Evolutionary conservation across 768 basidiomycete species (phyloP).

Genomic region (Crepidotus variabilis): DNA sequence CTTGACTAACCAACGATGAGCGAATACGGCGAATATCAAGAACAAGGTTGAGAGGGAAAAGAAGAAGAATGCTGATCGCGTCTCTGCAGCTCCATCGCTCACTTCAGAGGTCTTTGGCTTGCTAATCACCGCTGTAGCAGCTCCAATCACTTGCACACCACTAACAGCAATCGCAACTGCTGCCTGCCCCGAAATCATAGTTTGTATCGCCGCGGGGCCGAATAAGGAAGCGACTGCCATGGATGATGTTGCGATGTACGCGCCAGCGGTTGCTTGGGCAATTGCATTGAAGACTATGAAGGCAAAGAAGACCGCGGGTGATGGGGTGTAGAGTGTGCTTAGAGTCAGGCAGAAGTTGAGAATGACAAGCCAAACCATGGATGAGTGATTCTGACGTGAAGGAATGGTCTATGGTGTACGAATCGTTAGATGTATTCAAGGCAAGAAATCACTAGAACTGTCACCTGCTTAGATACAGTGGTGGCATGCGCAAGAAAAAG

Average conservation of each 20-base stretch:
- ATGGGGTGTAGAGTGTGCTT: conserved; percentile 57
- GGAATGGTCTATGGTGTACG: conserved; percentile 46
- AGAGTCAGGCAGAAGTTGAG: conserved; percentile 59
- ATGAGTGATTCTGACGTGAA: conserved; percentile 50
- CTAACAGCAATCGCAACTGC: conserved; percentile 83
- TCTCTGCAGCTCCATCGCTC: conserved; percentile 51
- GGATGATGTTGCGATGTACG: conserved; percentile 75
- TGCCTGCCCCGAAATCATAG: conserved; percentile 81
- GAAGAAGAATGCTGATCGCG: conserved; percentile 69
- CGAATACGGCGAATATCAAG: conserved; percentile 47
- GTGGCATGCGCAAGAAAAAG: conserved; percentile 74
- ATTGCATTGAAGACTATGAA: conserved; percentile 63
- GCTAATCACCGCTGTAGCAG: conserved; percentile 52
- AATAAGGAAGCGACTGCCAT: conserved; percentile 81
- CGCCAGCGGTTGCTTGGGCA: conserved; percentile 55
- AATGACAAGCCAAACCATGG: conserved; percentile 46
- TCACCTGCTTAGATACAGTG: conserved; percentile 59
- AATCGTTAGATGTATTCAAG: conserved; percentile 2
- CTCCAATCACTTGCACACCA: conserved; percentile 67
- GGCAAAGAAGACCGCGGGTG: conserved; percentile 55
- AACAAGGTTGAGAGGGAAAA: conserved; percentile 70
- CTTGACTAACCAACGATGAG: conserved; percentile 54
- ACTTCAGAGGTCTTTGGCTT: conserved; percentile 27
- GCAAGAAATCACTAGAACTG: conserved; percentile 13
- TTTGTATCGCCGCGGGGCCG: conserved; percentile 68